Evolutionary conservation across 1,139 yeast genomes (phyloP).

Genomic region (Pichia terricola): DNA sequence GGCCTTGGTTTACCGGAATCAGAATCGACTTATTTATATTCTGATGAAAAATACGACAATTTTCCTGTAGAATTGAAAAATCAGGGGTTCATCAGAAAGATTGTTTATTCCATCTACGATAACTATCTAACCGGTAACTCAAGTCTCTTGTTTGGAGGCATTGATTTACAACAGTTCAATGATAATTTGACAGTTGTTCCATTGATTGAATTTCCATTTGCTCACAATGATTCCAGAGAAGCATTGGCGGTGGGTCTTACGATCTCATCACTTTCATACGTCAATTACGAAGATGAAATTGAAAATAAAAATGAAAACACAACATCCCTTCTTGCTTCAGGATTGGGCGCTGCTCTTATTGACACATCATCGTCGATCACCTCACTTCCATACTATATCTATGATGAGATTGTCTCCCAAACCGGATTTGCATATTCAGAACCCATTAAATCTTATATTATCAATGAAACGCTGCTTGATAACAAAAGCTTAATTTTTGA

Average conservation of each 20-base stretch:
- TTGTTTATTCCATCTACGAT: slow-evolving; percentile 37
- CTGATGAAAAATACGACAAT: slow-evolving; percentile 33
- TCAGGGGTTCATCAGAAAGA: slow-evolving; percentile 39
- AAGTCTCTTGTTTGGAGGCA: slow-evolving; percentile 43
- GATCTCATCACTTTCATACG: slow-evolving; percentile 28
- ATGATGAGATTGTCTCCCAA: slow-evolving; percentile 31
- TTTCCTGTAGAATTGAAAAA: slow-evolving; percentile 41
- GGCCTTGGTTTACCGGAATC: slow-evolving; percentile 47
- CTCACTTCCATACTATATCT: slow-evolving; percentile 34
- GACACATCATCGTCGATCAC: slow-evolving; percentile 59
- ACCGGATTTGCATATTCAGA: slow-evolving; percentile 31
- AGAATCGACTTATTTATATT: slow-evolving; percentile 30
- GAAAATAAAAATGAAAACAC: slow-evolving; percentile 15
- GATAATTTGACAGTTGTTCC: slow-evolving; percentile 41
- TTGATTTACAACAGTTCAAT: slow-evolving; percentile 39
- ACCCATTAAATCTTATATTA: slow-evolving; percentile 25
- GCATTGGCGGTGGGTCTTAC: slow-evolving; percentile 29
- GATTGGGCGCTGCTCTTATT: slow-evolving; percentile 35
- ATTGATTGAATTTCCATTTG: slow-evolving; percentile 21
- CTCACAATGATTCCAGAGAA: slow-evolving; percentile 28
- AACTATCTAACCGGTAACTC: slow-evolving; percentile 29
- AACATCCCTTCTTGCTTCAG: slow-evolving; percentile 24
- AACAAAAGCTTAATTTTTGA: slow-evolving; percentile 30
- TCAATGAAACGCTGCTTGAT: slow-evolving; percentile 21
- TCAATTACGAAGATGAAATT: slow-evolving; percentile 5